Conservation (phyloP, 2,329 filamentous ascomycete genomes). For the Parafenestella ontariensis region DNA sequence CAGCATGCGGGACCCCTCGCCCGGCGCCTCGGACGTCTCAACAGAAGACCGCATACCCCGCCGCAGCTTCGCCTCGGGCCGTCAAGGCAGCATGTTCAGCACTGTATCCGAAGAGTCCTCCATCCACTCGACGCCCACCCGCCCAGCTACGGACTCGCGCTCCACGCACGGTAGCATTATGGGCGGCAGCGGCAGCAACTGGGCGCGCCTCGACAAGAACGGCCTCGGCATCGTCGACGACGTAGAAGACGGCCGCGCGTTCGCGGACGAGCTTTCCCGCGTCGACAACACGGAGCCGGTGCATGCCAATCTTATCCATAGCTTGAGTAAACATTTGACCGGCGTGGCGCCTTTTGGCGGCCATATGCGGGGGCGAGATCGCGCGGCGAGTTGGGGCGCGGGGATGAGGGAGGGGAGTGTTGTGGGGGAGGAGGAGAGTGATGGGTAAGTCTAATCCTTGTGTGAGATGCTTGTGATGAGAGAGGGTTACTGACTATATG, state of each 20-base stretch:
- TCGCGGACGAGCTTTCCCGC: conserved; percentile 45
- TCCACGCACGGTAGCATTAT: conserved; percentile 36
- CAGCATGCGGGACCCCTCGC: conserved; percentile 40
- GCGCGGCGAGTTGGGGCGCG: conserved; percentile 15
- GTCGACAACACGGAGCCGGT: conserved; percentile 48
- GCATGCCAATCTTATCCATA: conserved; percentile 43
- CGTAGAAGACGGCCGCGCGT: conserved; percentile 40
- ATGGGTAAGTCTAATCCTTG: conserved; percentile 20
- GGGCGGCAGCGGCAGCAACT: conserved; percentile 26
- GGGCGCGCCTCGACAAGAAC: conserved; percentile 12
- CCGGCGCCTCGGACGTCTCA: conserved; percentile 36
- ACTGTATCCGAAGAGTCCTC: conserved; percentile 40
- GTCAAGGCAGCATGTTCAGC: conserved; percentile 37
- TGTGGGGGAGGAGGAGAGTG: conserved; percentile 25
- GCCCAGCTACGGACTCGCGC: conserved; percentile 10
- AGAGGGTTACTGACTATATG: not conserved
- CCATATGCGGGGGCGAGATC: conserved; percentile 20
- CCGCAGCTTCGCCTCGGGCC: conserved; percentile 42
- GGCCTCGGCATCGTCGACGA: conserved; percentile 21
- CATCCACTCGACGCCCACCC: conserved; percentile 19
- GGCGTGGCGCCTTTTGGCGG: conserved; percentile 36
- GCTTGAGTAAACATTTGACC: conserved; percentile 43
- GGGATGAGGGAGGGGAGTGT: conserved; percentile 21
- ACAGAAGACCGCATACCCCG: conserved; percentile 28
- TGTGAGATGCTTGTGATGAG: too few relatives aligned